Evolutionary conservation across 1,284 basidiomycete species (phyloP).

Genomic region (Boletellus sp.): DNA sequence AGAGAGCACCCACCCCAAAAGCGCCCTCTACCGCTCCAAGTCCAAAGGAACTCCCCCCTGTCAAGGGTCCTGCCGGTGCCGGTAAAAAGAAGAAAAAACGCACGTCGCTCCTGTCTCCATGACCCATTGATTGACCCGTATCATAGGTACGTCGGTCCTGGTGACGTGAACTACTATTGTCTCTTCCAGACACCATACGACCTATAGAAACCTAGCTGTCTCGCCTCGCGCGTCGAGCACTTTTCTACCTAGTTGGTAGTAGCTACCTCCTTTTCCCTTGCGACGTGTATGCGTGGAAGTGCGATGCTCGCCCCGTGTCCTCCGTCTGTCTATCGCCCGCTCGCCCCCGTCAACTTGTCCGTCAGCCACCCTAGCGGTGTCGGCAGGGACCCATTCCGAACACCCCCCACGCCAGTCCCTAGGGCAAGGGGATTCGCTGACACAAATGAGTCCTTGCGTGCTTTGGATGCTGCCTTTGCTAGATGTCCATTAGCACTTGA

Average conservation of each 20-base stretch:
- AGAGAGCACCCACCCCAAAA: slow-evolving; percentile 43
- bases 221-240: neutral
- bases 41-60: slow-evolving; percentile 41
- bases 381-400: slow-evolving; percentile 58
- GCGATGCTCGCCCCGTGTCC: neutral
- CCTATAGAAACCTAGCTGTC: neutral
- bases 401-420: slow-evolving; percentile 52
- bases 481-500: slow-evolving; percentile 14
- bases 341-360: slow-evolving; percentile 61
- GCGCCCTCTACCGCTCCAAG: slow-evolving; percentile 36
- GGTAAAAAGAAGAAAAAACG: slow-evolving; percentile 60
- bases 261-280: neutral
- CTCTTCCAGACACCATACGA: neutral
- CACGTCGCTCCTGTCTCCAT: slow-evolving; percentile 7
- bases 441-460: slow-evolving; percentile 69
- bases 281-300: slow-evolving; percentile 1
- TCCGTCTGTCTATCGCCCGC: slow-evolving; percentile 19
- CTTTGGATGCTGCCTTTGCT: slow-evolving; percentile 67
- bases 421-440: slow-evolving; percentile 75
- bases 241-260: slow-evolving; percentile 2
- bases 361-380: slow-evolving; percentile 79
- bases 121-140: slow-evolving; percentile 4
- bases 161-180: slow-evolving; percentile 14
- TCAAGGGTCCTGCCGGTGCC: slow-evolving; percentile 47
- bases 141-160: slow-evolving; percentile 28